Conservation (phyloP, 768 basidiomycete genomes). For the Clavaria fumosa region DNA sequence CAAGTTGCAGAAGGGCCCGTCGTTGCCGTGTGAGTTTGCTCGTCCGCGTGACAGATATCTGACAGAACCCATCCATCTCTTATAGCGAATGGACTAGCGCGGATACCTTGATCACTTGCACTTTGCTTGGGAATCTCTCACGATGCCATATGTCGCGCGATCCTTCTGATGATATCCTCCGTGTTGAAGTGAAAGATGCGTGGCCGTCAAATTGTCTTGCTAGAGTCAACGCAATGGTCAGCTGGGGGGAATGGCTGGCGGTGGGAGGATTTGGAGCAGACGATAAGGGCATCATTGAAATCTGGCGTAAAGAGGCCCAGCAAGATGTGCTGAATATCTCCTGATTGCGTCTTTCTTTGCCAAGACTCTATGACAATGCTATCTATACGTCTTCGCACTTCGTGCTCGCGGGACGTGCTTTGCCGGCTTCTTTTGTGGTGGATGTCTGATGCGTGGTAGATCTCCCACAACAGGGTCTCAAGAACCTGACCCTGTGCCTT, state of each 20-base stretch:
- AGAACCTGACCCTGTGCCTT: no score
- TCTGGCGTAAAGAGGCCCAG: slow-evolving; percentile 37
- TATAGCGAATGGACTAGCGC: slow-evolving; percentile 35
- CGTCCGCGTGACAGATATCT: background rate
- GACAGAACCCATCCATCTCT: slow-evolving; percentile 1
- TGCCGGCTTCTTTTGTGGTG: no score
- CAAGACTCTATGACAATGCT: no score
- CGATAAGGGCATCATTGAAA: slow-evolving; percentile 47
- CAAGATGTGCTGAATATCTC: no score
- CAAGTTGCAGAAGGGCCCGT: slow-evolving; percentile 61
- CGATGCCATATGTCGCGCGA: slow-evolving; percentile 32
- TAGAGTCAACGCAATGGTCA: slow-evolving; percentile 54
- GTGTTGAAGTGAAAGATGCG: slow-evolving; percentile 32
- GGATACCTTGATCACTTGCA: slow-evolving; percentile 35
- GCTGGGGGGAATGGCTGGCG: slow-evolving; percentile 30
- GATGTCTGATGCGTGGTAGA: no score
- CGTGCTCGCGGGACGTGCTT: no score
- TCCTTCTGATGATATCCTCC: slow-evolving; percentile 22
- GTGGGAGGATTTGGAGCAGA: slow-evolving; percentile 47
- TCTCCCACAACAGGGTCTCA: no score
- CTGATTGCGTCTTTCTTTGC: no score
- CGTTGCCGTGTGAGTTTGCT: slow-evolving; percentile 38
- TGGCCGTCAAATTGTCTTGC: slow-evolving; percentile 25
- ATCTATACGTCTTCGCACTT: no score
- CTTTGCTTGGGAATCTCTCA: slow-evolving; percentile 42